Base-by-base conservation (phyloP, 768 basidiomycete genomes). In the Porpolomopsis calyptriformis region DNA sequence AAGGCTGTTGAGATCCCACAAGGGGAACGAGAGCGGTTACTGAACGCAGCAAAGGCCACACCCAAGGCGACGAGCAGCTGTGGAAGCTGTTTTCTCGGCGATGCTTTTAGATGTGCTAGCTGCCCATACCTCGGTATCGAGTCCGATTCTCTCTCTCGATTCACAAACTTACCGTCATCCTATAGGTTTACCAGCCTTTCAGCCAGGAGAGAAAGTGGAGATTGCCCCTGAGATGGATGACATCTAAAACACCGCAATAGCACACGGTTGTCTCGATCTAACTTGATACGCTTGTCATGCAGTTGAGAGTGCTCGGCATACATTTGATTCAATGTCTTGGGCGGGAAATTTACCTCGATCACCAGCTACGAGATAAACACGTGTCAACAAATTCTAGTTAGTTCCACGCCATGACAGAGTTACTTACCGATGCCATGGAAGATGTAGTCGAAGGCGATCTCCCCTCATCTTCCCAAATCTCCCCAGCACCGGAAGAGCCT, bases 171-270 rank as follows among this genome's bases (percentile, higher is more conserved):
- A 49, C 40, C 16, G 34, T 46, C 53, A 45, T 52, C 44, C 52
- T 22, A n/a, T 55, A 97, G 94, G 96, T 54, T 75, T 98, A 23
- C 96, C 96, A 38, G 90, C 94, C 10, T 98, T 99, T 71, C 87
- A 94, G 63, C 94, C 96, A 2, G 96, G 96, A 46, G 91, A 98
- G 70, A 94, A 97, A 69, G 91, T 99, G 22, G 83, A 90, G 70
- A 87, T 93, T 49, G 77, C 85, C 58, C 74, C 92, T 50, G 77
- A 74, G 81, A 31, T 31, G 29, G 29, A 31, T 14, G 29, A 31
- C 29, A 31, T 31, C 29, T 31, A 31, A 31, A 31, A 33, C 50
- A 51, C 14, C 38, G 36, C 44, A 43, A 54, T 27, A 24, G 22
- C 39, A 41, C 38, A 10, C 34, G 9, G 34, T 35, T 35, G 34